Percentiles rank a stretch among this genome's conserved stretches.
Conservation (phyloP, 805 yeast genomes). For the Candida railenensis region DNA sequence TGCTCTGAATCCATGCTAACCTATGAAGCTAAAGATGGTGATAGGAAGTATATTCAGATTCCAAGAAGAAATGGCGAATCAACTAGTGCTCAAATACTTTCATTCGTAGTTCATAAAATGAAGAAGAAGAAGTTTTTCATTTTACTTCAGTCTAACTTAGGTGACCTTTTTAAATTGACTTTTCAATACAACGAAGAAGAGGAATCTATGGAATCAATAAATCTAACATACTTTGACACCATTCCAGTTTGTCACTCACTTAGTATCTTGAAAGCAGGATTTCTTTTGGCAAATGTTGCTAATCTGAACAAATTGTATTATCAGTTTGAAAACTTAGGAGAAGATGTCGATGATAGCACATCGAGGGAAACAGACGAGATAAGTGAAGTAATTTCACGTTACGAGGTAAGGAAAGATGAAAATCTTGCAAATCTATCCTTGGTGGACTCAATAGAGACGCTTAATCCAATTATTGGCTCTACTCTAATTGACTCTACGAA, state of each 20-base stretch:
- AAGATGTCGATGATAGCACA: slow-evolving; percentile 39
- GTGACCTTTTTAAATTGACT: slow-evolving; percentile 67
- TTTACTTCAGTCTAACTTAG: slow-evolving; percentile 65
- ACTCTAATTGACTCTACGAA: slow-evolving; percentile 18
- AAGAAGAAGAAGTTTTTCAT: slow-evolving; percentile 61
- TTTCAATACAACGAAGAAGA: slow-evolving; percentile 50
- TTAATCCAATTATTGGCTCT: slow-evolving; percentile 51
- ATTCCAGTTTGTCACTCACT: slow-evolving; percentile 58
- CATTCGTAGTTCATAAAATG: slow-evolving; percentile 56
- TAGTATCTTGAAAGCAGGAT: slow-evolving; percentile 71
- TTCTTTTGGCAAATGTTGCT: slow-evolving; percentile 65
- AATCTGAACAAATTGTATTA: slow-evolving; percentile 64
- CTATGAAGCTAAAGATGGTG: slow-evolving; percentile 41
- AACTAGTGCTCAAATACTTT: slow-evolving; percentile 46
- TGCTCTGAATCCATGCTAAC: slow-evolving; percentile 57
- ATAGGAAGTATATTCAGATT: slow-evolving; percentile 24
- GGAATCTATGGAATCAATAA: slow-evolving; percentile 40
- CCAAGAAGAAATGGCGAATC: slow-evolving; percentile 34
- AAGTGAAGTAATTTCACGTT: slow-evolving; percentile 1
- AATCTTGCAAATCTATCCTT: slow-evolving; percentile 56
- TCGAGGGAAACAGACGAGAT: slow-evolving; percentile 4
- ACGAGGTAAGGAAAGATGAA: background rate
- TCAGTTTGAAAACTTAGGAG: slow-evolving; percentile 78
- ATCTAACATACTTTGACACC: slow-evolving; percentile 75
- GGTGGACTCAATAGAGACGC: slow-evolving; percentile 47